A percentile compares a stretch with the other conserved stretches of the same genome.
Evolutionary conservation across 2,329 filamentous ascomycete genomes (phyloP).

Genomic region (Botrytis cinerea): DNA sequence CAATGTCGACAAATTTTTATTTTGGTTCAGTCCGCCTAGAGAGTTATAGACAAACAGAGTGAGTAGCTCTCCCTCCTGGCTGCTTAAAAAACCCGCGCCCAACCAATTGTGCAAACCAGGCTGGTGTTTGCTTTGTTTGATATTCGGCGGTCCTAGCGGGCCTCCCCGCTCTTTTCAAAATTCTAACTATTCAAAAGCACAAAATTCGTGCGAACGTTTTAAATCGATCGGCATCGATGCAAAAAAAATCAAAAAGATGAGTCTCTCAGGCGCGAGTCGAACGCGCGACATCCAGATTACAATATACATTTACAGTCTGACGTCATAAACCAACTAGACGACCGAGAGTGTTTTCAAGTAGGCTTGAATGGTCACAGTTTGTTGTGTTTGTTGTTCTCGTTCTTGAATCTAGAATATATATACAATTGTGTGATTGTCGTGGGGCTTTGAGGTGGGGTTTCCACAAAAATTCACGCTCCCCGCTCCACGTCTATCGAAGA

Average conservation of each 20-base stretch:
- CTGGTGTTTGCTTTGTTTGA: background rate
- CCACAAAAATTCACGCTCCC: background rate
- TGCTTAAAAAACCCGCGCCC: background rate
- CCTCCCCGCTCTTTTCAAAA: background rate
- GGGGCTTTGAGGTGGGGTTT: background rate
- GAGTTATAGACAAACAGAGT: background rate
- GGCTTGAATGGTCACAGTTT: conserved; percentile 11
- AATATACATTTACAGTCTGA: conserved; percentile 11
- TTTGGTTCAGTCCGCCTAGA: background rate
- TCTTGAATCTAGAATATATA: rapidly evolving
- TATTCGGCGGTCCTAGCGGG: background rate
- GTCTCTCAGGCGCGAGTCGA: conserved; percentile 14
- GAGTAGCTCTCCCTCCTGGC: background rate
- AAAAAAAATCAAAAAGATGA: background rate
- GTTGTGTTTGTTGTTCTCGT: conserved; percentile 2
- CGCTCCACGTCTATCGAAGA: background rate
- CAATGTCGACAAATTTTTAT: background rate
- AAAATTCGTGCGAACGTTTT: background rate
- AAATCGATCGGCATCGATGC: background rate
- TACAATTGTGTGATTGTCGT: background rate
- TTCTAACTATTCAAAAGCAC: background rate
- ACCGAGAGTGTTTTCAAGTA: conserved; percentile 12
- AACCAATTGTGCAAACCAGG: background rate
- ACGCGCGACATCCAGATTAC: conserved; percentile 16
- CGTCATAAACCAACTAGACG: conserved; percentile 19